phyloP scores from a whole-genome alignment of 2,329 filamentous ascomycete species.

The Fonsecaea pedrosoi region DNA sequence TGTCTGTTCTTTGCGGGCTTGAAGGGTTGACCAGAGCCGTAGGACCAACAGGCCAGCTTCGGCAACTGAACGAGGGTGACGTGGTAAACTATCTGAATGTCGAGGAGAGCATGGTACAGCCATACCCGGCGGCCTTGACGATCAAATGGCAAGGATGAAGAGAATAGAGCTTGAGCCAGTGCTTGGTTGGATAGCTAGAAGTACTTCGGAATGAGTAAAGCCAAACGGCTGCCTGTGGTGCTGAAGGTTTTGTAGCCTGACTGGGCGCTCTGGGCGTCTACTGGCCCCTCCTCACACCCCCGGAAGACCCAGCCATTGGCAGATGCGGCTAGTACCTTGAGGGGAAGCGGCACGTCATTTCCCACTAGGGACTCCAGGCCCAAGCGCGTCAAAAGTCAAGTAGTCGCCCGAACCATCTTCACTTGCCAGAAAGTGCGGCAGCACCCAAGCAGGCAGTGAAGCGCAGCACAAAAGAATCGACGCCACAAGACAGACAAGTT shows the following conservation, averaged over 20 bases:
- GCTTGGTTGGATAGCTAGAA: not conserved
- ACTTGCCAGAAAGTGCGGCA: slow-evolving; percentile 3
- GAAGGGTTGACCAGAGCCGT: slow-evolving; percentile 49
- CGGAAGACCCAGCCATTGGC: not conserved
- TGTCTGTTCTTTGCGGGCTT: slow-evolving; percentile 47
- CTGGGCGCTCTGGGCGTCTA: not conserved
- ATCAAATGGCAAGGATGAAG: slow-evolving; percentile 49
- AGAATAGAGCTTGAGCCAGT: not conserved
- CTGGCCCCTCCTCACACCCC: not conserved
- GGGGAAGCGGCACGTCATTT: slow-evolving; percentile 21
- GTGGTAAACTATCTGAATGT: slow-evolving; percentile 36
- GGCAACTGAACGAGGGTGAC: slow-evolving; percentile 45
- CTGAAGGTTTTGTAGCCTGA: not conserved
- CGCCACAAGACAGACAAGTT: slow-evolving; percentile 16
- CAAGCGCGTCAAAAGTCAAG: slow-evolving; percentile 16
- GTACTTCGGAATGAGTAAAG: not conserved
- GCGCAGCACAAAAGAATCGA: slow-evolving; percentile 16
- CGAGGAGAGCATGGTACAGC: slow-evolving; percentile 45
- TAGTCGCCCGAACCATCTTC: slow-evolving; percentile 9
- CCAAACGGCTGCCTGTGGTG: not conserved
- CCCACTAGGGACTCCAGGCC: slow-evolving; percentile 8
- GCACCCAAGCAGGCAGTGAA: slow-evolving; percentile 10
- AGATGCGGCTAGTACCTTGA: not conserved
- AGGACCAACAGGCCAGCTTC: slow-evolving; percentile 48
- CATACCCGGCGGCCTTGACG: slow-evolving; percentile 54